A percentile compares a stretch with the other conserved stretches of the same genome.
Conservation (phyloP, 129 eudicot genomes). For the Solidago caesia region DNA sequence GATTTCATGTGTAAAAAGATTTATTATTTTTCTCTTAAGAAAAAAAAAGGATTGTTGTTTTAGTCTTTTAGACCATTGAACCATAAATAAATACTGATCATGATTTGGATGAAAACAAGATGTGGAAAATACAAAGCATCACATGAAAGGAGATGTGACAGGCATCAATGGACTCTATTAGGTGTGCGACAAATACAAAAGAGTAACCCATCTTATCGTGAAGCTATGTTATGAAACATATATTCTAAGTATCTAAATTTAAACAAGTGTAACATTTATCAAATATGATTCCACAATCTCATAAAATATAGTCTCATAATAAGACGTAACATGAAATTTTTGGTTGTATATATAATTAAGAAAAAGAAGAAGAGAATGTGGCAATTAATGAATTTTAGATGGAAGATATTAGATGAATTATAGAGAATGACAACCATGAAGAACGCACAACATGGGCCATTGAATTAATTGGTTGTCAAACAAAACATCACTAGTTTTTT, state of each 20-base stretch:
- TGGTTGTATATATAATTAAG: background rate
- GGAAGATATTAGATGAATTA: conserved; percentile 29
- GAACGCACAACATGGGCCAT: conserved; percentile 24
- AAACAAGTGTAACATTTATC: background rate
- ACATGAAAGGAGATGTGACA: background rate
- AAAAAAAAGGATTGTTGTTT: too few relatives aligned
- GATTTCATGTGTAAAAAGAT: too few relatives aligned
- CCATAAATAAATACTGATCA: too few relatives aligned
- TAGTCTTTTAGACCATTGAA: too few relatives aligned
- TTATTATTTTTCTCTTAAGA: too few relatives aligned
- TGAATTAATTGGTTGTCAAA: conserved; percentile 35
- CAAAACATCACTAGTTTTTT: conserved; percentile 25
- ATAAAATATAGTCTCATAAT: background rate
- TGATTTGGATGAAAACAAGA: background rate
- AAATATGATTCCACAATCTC: background rate
- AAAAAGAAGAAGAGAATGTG: conserved; percentile 12
- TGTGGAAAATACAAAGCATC: background rate
- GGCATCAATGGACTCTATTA: background rate
- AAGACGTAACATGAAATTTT: conserved; percentile 18
- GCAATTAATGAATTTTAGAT: conserved; percentile 25
- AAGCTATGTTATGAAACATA: background rate
- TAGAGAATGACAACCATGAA: conserved; percentile 32
- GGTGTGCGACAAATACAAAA: background rate
- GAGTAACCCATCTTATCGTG: background rate
- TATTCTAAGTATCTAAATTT: background rate